phyloP scores from a whole-genome alignment of 1,139 yeast species.

The Pichia sp. region DNA sequence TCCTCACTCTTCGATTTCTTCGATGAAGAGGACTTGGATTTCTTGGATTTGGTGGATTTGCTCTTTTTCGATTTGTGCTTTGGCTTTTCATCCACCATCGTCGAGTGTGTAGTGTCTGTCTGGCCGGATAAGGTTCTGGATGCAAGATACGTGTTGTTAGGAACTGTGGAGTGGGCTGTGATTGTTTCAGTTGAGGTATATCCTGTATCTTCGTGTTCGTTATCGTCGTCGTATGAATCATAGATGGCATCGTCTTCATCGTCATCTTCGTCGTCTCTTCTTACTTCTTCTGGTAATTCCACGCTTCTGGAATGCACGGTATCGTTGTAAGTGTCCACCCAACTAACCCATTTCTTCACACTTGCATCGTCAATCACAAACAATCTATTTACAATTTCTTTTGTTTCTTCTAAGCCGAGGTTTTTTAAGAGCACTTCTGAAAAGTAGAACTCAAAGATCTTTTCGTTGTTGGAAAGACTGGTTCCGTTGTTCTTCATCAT shows the following conservation, averaged over 20 bases:
- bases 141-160: background rate
- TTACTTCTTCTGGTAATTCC: background rate
- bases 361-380: constrained; percentile 22
- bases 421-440: constrained; percentile 25
- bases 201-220: constrained; percentile 1
- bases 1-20: background rate
- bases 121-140: background rate
- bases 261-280: constrained; percentile 5
- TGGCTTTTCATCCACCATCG: background rate
- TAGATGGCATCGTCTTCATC: constrained; percentile 5
- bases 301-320: background rate
- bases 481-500: background rate
- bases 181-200: constrained; percentile 1
- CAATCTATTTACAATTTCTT: constrained; percentile 19
- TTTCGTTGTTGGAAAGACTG: background rate
- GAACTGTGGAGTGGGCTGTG: background rate
- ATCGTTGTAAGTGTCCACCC: constrained; percentile 12
- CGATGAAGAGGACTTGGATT: background rate
- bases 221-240: constrained; percentile 11
- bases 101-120: background rate
- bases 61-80: background rate
- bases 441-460: constrained; percentile 27
- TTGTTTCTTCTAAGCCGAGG: constrained; percentile 19
- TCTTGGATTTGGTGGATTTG: background rate
- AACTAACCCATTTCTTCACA: constrained; percentile 17